Conservation (phyloP, 208 protist genomes). For the Jaenimonas drosophilae region DNA sequence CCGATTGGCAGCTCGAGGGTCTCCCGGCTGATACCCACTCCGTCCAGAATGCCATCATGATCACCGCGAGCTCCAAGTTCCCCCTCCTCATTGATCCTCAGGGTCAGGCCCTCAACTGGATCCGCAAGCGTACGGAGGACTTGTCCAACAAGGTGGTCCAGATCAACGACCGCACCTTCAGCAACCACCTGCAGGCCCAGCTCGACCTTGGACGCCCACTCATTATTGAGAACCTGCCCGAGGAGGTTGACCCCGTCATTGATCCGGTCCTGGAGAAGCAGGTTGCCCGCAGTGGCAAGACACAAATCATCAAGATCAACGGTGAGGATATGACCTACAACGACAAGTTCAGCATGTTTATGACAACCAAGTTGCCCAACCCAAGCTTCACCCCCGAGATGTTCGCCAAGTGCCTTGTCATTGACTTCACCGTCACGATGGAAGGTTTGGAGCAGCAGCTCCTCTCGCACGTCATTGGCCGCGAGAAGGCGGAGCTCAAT, state of each 20-base stretch:
- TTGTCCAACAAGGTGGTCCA: constrained; percentile 85
- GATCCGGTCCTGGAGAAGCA: constrained; percentile 98
- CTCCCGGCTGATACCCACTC: constrained; percentile 98
- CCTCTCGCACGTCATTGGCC: constrained; percentile 93
- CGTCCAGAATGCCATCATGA: constrained; percentile 99
- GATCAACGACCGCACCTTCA: constrained; percentile 92
- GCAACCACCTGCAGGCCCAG: constrained; percentile 90
- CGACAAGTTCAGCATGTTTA: constrained; percentile 93
- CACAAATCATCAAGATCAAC: constrained; percentile 87
- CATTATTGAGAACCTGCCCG: constrained; percentile 96
- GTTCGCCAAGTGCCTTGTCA: constrained; percentile 96
- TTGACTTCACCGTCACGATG: constrained; percentile 99
- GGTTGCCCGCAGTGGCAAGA: constrained; percentile 74
- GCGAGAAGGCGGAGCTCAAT: constrained; percentile 97
- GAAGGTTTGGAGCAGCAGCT: constrained; percentile 96
- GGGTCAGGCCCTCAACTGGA: constrained; percentile 96
- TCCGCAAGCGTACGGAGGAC: constrained; percentile 85
- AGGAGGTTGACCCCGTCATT: constrained; percentile 97
- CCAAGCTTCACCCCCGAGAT: constrained; percentile 98
- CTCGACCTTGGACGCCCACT: constrained; percentile 83
- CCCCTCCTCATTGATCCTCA: constrained; percentile 98
- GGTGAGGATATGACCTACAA: constrained; percentile 91
- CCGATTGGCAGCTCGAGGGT: constrained; percentile 97
- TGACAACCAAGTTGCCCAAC: constrained; percentile 98
- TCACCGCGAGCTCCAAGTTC: constrained; percentile 93